Percentiles rank a stretch among this genome's conserved stretches.
Evolutionary conservation across 129 eudicot genomes (phyloP).

Genomic region (Flaveria ramosissima): DNA sequence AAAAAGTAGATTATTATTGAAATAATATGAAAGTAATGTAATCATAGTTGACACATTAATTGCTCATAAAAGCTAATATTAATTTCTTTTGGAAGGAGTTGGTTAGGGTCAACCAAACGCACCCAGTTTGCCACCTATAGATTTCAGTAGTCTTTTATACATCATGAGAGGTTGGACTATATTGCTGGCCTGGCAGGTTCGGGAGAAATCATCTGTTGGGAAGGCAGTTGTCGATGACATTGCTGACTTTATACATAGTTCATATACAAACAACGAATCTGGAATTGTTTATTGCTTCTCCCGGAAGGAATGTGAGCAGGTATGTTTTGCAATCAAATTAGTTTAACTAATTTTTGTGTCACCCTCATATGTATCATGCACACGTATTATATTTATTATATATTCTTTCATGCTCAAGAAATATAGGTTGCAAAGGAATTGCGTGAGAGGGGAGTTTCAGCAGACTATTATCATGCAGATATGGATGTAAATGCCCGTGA

Average conservation of each 20-base stretch:
- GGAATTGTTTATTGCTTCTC: constrained; percentile 97
- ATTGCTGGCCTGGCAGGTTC: constrained; percentile 52
- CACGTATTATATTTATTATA: constrained; percentile 31
- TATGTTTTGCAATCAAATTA: constrained; percentile 22
- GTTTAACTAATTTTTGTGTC: constrained; percentile 13
- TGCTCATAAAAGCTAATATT: too few relatives aligned
- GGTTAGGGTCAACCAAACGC: neutral
- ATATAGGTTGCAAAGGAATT: constrained; percentile 89
- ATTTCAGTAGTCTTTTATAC: constrained; percentile 7
- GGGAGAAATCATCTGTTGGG: constrained; percentile 89
- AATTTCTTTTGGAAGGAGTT: neutral
- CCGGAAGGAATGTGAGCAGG: constrained; percentile 97
- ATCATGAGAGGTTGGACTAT: constrained; percentile 15
- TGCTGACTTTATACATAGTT: constrained; percentile 71
- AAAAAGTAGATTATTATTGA: neutral
- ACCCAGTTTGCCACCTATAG: constrained; percentile 9
- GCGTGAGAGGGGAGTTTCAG: constrained; percentile 79
- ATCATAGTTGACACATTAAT: neutral
- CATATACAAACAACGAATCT: constrained; percentile 89
- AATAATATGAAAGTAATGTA: neutral
- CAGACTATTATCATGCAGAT: constrained; percentile 95
- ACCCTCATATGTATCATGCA: neutral
- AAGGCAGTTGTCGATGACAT: constrained; percentile 82
- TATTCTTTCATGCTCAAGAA: constrained; percentile 30
- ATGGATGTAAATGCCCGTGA: constrained; percentile 91